These are phyloP conservation scores for Funneliformis caledonium DNA, from an alignment of 371 early-diverging fungal species.

Conservation along the genomic window DNA sequence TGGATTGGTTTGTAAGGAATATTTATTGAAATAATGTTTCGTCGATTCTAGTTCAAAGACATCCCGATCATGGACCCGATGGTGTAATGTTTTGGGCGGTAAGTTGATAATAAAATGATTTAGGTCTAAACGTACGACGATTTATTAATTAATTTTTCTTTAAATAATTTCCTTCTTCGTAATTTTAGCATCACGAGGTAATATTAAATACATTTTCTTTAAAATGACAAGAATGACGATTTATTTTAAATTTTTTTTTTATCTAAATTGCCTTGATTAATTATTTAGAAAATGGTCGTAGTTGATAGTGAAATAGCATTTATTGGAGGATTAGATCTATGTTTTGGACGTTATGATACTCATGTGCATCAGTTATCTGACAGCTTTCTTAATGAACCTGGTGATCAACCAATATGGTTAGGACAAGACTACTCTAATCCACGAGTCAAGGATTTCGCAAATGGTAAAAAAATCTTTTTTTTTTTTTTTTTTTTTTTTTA, in stretches of 20 bases:
- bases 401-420: constrained; percentile 67
- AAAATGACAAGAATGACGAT: too few relatives aligned
- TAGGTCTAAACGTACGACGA: constrained; percentile 57
- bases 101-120: constrained; percentile 55
- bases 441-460: constrained; percentile 83
- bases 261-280: constrained; percentile 44
- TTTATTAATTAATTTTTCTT: not conserved
- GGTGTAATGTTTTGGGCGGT: constrained; percentile 83
- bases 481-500: not conserved
- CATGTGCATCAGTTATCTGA: constrained; percentile 80
- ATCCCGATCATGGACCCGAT: constrained; percentile 78
- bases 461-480: constrained; percentile 52
- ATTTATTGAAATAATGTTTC: not conserved
- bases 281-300: constrained; percentile 77
- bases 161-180: not conserved
- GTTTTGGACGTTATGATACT: constrained; percentile 89
- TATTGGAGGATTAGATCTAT: constrained; percentile 91
- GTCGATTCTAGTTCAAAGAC: constrained; percentile 67
- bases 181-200: constrained; percentile 56
- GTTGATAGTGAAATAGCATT: constrained; percentile 85
- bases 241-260: not conserved
- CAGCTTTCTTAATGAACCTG: constrained; percentile 24
- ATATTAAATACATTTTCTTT: too few relatives aligned
- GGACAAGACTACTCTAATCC: constrained; percentile 94
- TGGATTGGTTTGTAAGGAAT: not conserved